Percentiles rank a stretch among this genome's conserved stretches.
phyloP scores from a whole-genome alignment of 1,139 yeast genomes.

The Hemisphaericaspora subhashii region DNA sequence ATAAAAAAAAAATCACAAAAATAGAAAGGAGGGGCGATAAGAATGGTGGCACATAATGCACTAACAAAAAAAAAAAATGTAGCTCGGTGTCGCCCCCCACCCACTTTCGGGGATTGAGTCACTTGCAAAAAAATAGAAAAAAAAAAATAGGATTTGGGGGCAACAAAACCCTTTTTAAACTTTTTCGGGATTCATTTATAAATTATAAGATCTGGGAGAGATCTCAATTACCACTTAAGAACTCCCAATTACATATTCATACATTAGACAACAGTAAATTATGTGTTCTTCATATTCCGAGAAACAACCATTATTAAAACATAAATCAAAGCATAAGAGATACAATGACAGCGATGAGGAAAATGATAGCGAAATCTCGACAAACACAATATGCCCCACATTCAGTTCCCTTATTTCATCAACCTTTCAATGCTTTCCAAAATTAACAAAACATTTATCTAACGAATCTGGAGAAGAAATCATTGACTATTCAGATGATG shows the following conservation, averaged over 20 bases:
- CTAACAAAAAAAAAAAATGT: too few species aligned
- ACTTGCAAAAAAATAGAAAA: not conserved
- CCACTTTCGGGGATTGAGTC: too few species aligned
- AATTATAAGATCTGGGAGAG: too few species aligned
- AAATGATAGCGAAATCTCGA: constrained; percentile 20
- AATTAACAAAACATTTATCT: constrained; percentile 4
- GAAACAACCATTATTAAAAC: constrained; percentile 25
- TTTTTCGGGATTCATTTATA: too few species aligned
- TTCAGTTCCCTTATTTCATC: constrained; percentile 26
- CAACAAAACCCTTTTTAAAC: too few species aligned
- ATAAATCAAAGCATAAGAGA: constrained; percentile 9
- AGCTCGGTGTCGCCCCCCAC: too few species aligned
- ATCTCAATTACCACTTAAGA: not conserved
- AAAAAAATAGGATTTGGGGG: too few species aligned
- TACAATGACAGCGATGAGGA: constrained; percentile 8
- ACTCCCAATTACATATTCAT: too few species aligned
- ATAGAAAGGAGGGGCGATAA: too few species aligned
- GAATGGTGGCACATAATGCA: too few species aligned
- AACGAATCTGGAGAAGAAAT: constrained; percentile 13
- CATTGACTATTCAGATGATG: constrained; percentile 22
- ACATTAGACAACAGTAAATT: too few species aligned
- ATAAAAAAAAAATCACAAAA: too few species aligned
- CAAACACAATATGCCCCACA: constrained; percentile 21
- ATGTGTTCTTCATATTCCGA: constrained; percentile 15
- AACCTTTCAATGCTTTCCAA: constrained; percentile 19